These are phyloP conservation scores for Leishmania amazonensis DNA, from an alignment of 208 protist species.

Conservation along the genomic window DNA sequence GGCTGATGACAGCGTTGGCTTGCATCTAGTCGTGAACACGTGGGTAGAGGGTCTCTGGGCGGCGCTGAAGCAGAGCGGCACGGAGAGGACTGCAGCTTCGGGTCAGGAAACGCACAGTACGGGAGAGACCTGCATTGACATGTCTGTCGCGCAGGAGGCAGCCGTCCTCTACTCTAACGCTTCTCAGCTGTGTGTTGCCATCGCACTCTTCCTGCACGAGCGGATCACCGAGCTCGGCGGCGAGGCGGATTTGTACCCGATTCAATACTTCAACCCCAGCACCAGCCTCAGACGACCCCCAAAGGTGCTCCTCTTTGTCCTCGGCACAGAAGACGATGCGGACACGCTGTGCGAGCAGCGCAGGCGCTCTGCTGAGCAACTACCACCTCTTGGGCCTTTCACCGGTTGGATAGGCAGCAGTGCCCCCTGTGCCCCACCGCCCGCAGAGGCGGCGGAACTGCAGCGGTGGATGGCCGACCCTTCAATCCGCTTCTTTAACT, in stretches of 20 bases:
- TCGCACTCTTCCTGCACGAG: conserved; percentile 53
- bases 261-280: conserved; percentile 39
- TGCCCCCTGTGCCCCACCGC: background rate
- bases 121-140: conserved; percentile 28
- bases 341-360: conserved; percentile 35
- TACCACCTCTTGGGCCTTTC: conserved; percentile 38
- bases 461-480: conserved; percentile 34
- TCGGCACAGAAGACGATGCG: conserved; percentile 37
- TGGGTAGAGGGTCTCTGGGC: conserved; percentile 56
- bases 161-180: conserved; percentile 57
- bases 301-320: conserved; percentile 44
- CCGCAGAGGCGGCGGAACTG: conserved; percentile 17
- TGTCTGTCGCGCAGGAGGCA: conserved; percentile 39
- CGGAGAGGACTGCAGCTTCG: background rate
- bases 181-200: conserved; percentile 35
- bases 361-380: conserved; percentile 6
- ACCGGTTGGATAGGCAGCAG: conserved; percentile 15
- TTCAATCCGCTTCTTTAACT: conserved; percentile 28
- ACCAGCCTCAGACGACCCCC: conserved; percentile 22
- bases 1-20: conserved; percentile 71
- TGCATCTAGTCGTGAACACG: conserved; percentile 74
- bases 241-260: conserved; percentile 42
- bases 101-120: conserved; percentile 7
- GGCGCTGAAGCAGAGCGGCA: conserved; percentile 21
- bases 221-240: conserved; percentile 53